phyloP scores from a whole-genome alignment of 2,329 filamentous ascomycete genomes.

The Didymosphaeria variabile region DNA sequence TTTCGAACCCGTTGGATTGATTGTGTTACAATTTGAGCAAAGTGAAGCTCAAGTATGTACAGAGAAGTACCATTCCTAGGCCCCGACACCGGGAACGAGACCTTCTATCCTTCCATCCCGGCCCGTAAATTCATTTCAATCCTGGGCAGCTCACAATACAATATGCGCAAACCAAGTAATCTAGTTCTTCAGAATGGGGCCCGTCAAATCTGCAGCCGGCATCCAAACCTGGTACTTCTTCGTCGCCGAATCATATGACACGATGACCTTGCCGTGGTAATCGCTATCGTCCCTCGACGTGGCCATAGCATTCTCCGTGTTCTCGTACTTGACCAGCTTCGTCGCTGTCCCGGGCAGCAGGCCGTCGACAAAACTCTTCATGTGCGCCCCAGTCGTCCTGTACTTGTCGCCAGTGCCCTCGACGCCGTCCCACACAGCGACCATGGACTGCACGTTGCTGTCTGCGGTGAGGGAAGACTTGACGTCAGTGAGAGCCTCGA shows the following conservation, averaged over 20 bases:
- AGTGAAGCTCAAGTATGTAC: too few species aligned
- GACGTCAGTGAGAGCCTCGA: constrained; percentile 1
- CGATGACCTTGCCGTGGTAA: constrained; percentile 5
- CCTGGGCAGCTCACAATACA: neutral
- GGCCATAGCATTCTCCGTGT: neutral
- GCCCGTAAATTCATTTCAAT: neutral
- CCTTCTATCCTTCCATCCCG: neutral
- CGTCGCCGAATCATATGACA: constrained; percentile 5
- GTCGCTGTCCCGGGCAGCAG: constrained; percentile 5
- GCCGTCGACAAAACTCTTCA: neutral
- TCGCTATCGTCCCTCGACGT: neutral
- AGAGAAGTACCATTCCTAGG: too few species aligned
- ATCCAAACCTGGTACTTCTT: constrained; percentile 9
- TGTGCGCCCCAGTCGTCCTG: neutral
- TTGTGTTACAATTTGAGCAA: too few species aligned
- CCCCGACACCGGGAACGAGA: too few species aligned
- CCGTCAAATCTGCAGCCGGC: neutral
- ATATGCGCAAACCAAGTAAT: neutral
- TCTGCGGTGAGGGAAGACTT: neutral
- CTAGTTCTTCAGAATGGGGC: constrained; percentile 3
- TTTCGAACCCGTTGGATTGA: too few species aligned
- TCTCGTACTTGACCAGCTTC: constrained; percentile 5
- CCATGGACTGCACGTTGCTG: constrained; percentile 1
- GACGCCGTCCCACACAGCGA: constrained; percentile 3
- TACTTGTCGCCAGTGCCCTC: constrained; percentile 3